Conservation (phyloP, 176 grass and related monocot species). For the Raddia guianensis region DNA sequence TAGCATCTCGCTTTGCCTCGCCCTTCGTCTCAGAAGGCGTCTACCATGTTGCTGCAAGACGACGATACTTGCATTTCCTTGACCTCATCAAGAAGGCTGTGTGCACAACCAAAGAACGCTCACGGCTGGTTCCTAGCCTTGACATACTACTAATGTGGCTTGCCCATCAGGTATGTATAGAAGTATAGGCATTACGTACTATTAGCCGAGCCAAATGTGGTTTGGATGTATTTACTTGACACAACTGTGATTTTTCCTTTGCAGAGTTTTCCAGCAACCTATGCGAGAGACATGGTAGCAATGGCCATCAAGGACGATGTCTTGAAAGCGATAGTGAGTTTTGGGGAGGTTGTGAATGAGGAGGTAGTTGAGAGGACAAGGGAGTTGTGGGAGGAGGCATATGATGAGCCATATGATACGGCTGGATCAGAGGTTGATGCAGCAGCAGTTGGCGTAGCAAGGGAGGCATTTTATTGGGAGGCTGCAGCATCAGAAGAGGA, state of each 20-base stretch:
- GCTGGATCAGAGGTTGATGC: conserved; percentile 60
- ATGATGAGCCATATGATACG: conserved; percentile 76
- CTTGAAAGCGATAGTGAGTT: conserved; percentile 40
- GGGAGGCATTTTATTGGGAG: conserved; percentile 69
- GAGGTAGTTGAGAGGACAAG: conserved; percentile 50
- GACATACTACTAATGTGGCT: conserved; percentile 93
- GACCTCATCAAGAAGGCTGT: conserved; percentile 53
- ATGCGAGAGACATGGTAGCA: conserved; percentile 54
- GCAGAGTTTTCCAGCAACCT: conserved; percentile 80
- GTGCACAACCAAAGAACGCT: conserved; percentile 5
- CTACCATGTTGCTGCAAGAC: conserved; percentile 72
- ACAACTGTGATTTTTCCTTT: conserved; percentile 15
- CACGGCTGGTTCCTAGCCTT: conserved; percentile 61
- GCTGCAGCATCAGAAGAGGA: conserved; percentile 48
- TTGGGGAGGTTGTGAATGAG: conserved; percentile 44
- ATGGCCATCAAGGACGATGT: conserved; percentile 39
- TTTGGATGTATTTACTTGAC: neutral
- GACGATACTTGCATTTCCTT: conserved; percentile 66
- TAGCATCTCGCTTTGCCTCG: conserved; percentile 48
- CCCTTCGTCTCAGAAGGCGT: conserved; percentile 71
- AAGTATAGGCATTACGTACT: conserved; percentile 30
- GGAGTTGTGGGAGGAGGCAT: conserved; percentile 66
- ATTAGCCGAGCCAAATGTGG: conserved; percentile 13
- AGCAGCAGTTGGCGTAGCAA: conserved; percentile 23
- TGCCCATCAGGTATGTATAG: conserved; percentile 73